Evolutionary conservation across 768 basidiomycete genomes (phyloP).

Genomic region (Rhizopogon vinicolor): DNA sequence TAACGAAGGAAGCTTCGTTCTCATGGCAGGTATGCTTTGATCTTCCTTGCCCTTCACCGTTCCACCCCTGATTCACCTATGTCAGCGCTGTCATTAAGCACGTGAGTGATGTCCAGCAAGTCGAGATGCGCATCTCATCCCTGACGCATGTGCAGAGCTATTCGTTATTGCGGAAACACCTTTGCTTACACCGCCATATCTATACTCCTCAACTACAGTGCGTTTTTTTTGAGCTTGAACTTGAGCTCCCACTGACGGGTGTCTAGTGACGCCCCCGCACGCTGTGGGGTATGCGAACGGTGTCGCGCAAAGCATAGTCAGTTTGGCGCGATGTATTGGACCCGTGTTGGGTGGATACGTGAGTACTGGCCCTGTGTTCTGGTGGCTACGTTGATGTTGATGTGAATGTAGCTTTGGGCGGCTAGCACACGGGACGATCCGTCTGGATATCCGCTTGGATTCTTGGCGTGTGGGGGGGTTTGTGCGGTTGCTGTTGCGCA

Average conservation of each 20-base stretch:
- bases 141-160: constrained; percentile 47
- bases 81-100: constrained; percentile 71
- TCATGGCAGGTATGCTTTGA: constrained; percentile 69
- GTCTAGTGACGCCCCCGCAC: constrained; percentile 81
- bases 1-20: constrained; percentile 67
- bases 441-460: constrained; percentile 70
- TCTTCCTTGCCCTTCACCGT: constrained; percentile 5
- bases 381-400: neutral
- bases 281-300: constrained; percentile 93
- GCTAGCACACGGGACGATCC: constrained; percentile 64
- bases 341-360: constrained; percentile 85
- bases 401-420: constrained; percentile 58
- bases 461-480: constrained; percentile 57
- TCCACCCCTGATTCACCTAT: neutral
- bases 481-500: constrained; percentile 63
- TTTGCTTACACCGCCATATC: constrained; percentile 91
- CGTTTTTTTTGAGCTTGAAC: constrained; percentile 11
- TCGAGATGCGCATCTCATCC: neutral
- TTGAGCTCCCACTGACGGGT: neutral
- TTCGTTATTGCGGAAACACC: constrained; percentile 83
- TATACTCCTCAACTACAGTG: constrained; percentile 84
- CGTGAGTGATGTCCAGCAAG: constrained; percentile 43
- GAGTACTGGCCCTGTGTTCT: constrained; percentile 5
- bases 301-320: constrained; percentile 92
- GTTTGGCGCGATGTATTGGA: constrained; percentile 86